Conservation (phyloP, 2,329 filamentous ascomycete genomes). For the Periconia sp. region DNA sequence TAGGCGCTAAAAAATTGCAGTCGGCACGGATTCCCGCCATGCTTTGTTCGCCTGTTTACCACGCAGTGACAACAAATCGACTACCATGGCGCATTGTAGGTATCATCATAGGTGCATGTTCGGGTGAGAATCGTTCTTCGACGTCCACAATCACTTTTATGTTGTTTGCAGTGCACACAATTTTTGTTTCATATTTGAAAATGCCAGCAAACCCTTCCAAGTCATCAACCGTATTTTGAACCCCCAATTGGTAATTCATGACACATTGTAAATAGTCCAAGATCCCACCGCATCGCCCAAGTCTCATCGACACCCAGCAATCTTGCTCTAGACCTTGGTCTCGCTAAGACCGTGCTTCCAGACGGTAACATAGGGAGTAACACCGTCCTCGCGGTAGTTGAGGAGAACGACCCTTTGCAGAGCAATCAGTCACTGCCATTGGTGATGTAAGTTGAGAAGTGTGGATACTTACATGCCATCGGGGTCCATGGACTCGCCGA, state of each 20-base stretch:
- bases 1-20: too few relatives aligned
- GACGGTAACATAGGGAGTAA: conserved; percentile 83
- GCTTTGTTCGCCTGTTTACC: too few relatives aligned
- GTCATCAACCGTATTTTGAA: not conserved
- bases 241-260: not conserved
- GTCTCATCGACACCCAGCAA: not conserved
- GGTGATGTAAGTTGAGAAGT: not conserved
- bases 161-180: not conserved
- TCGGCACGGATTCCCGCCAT: too few relatives aligned
- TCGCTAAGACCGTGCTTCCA: conserved; percentile 93
- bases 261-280: not conserved
- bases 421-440: conserved; percentile 3
- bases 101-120: too few relatives aligned
- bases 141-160: not conserved
- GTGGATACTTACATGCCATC: conserved; percentile 80
- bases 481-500: conserved; percentile 87
- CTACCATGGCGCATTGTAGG: too few relatives aligned
- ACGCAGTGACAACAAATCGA: too few relatives aligned
- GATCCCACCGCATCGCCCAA: not conserved
- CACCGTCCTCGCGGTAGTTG: conserved; percentile 96
- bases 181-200: conserved; percentile 7
- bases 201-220: conserved; percentile 6
- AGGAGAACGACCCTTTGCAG: conserved; percentile 75
- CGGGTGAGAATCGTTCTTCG: too few relatives aligned
- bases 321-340: conserved; percentile 79